Evolutionary conservation across 1,284 basidiomycete genomes (phyloP).

Genomic region (Omphalotus olearius): DNA sequence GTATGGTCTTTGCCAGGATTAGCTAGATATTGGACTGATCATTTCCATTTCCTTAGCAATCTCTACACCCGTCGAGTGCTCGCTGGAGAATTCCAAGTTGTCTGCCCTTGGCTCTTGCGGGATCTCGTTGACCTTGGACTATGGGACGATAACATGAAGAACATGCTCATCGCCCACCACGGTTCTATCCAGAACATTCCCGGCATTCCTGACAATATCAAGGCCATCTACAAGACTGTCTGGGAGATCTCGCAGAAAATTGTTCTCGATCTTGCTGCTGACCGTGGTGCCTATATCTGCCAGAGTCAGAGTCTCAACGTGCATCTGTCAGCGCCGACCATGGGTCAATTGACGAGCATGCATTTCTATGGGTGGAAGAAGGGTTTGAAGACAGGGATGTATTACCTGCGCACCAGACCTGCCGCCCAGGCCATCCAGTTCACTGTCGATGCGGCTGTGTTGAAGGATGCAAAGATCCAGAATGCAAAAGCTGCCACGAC

Average conservation of each 20-base stretch:
- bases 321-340: constrained; percentile 87
- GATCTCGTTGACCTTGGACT: constrained; percentile 94
- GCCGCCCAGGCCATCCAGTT: constrained; percentile 97
- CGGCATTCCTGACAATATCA: constrained; percentile 83
- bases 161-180: constrained; percentile 96
- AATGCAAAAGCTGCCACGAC: constrained; percentile 30
- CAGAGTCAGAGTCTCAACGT: constrained; percentile 92
- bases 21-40: neutral
- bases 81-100: constrained; percentile 98
- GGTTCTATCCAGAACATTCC: constrained; percentile 93
- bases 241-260: constrained; percentile 99
- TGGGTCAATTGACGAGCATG: constrained; percentile 96
- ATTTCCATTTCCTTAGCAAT: constrained; percentile 55
- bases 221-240: constrained; percentile 97
- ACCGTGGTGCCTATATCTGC: constrained; percentile 98
- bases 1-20: constrained; percentile 31
- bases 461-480: constrained; percentile 70
- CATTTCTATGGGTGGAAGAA: constrained; percentile 99
- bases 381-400: constrained; percentile 98
- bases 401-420: constrained; percentile 93
- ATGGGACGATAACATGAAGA: constrained; percentile 99
- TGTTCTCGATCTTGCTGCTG: constrained; percentile 95
- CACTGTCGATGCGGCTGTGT: constrained; percentile 83
- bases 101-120: constrained; percentile 96
- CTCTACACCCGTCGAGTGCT: constrained; percentile 98